Conservation (phyloP, 306 rosid species). For the Inga leiocalycina region DNA sequence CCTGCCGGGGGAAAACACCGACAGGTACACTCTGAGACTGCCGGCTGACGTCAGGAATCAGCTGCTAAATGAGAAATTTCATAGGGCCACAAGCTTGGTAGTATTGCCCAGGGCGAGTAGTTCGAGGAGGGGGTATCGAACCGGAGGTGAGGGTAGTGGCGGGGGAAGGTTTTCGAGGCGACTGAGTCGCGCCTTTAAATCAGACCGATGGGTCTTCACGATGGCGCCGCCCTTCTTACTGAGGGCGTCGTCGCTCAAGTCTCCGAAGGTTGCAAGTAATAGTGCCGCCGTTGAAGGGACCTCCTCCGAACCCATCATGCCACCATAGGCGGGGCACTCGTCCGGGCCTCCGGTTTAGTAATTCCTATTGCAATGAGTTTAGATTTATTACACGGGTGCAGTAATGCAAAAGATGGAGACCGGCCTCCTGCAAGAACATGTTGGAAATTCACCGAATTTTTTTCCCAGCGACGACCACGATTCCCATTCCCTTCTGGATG, state of each 20-base stretch:
- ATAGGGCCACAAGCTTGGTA: constrained; percentile 71
- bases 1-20: constrained; percentile 75
- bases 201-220: constrained; percentile 75
- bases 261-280: constrained; percentile 46
- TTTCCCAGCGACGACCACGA: neutral
- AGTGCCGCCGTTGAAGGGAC: constrained; percentile 41
- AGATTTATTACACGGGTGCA: neutral
- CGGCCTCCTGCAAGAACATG: neutral
- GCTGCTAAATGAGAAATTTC: constrained; percentile 54
- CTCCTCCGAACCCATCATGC: constrained; percentile 34
- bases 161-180: constrained; percentile 49
- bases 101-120: constrained; percentile 59
- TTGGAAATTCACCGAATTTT: neutral
- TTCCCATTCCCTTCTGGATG: constrained; percentile 26
- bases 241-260: constrained; percentile 62
- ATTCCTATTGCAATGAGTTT: neutral
- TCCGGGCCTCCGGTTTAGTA: constrained; percentile 52
- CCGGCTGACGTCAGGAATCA: constrained; percentile 75
- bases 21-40: constrained; percentile 77
- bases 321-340: constrained; percentile 30
- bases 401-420: neutral
- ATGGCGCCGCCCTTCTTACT: constrained; percentile 64
- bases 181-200: constrained; percentile 57
- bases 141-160: constrained; percentile 58
- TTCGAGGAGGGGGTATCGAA: constrained; percentile 59